Evolutionary conservation across 2,329 filamentous ascomycete species (phyloP), one percentile per base, ranked within the genome.

Genomic region (Diaporthe eres): DNA sequence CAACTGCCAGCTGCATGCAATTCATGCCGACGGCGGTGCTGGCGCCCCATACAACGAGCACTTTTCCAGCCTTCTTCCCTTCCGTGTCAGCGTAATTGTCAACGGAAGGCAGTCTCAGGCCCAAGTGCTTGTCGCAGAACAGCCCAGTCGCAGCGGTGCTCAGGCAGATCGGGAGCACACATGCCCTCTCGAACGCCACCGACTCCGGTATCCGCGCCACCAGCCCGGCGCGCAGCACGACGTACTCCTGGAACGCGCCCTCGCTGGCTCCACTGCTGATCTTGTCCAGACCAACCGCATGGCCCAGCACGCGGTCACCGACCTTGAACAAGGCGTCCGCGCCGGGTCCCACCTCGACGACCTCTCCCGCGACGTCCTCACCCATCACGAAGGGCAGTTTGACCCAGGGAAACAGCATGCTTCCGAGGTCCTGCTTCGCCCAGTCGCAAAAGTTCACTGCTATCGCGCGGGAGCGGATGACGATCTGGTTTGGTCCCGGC

Each of bases 21-120:
- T 84, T 85, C 77, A 82, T 83, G 4, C 88, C 87, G 1, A 88
- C 86, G 58, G 81, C 83, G 3, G 85, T 85, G 0, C 87, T 85
- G 7, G 88, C 89, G 28, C 87, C 88, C 84, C 78, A 79, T 13
- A 85, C 77, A 31, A 85, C 53, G 13, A 85, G 63, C 7, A 58
- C 58, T 25, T 70, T 49, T 13, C 65, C 65, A 0, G 34, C 8
- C 10, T 70, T 55, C 34, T 4, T 15, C 15, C 34, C 47, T 0
- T 25, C n/a, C 28, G 25, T 1, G 28, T 1, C 2, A 19, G 47
- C 17, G 31, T 37, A 22, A 3, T 44, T 72, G 0, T 47, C 49
- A 15, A 49, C 25, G 8, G 73, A 70, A 9, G 77, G 78, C 74
- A 19, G 75, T 28, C 22, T 75, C 10, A 82, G 71, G 0, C 74